phyloP scores from a whole-genome alignment of 148 eudicot genomes.

The Rhododendron henanense region DNA sequence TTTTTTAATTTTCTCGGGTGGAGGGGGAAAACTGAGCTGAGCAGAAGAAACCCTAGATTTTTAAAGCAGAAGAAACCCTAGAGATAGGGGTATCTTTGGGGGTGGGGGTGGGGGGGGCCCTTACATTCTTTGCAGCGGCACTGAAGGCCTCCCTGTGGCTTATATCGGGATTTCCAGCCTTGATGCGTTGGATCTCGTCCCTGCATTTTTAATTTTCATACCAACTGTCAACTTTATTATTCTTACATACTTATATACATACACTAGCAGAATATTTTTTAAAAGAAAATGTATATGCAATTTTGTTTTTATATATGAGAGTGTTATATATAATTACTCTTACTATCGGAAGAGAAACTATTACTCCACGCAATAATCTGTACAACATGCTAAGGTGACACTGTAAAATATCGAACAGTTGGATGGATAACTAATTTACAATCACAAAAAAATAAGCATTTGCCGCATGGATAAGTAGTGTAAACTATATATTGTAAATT shows the following conservation, averaged over 20 bases:
- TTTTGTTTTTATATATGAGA: no score
- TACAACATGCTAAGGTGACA: no score
- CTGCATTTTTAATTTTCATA: constrained; percentile 24
- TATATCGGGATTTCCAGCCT: constrained; percentile 89
- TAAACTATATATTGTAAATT: no score
- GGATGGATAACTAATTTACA: no score
- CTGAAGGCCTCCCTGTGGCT: constrained; percentile 96
- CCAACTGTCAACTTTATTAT: not conserved
- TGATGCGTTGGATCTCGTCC: constrained; percentile 95
- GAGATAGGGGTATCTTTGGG: not conserved
- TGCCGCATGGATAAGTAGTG: no score
- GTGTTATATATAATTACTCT: no score
- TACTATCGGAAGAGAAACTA: no score
- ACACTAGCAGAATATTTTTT: no score
- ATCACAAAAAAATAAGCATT: no score
- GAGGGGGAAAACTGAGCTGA: not conserved
- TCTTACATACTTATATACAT: not conserved
- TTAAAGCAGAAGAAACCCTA: not conserved
- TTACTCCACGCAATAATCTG: not conserved
- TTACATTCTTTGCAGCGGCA: constrained; percentile 96
- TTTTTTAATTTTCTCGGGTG: not conserved
- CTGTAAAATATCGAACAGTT: not conserved
- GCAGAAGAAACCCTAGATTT: not conserved
- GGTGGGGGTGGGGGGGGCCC: not conserved
- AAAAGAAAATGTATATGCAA: no score